Evolutionary conservation across 352 stramenopile species (phyloP).

Genomic region (Ochromonadaceae sp.): DNA sequence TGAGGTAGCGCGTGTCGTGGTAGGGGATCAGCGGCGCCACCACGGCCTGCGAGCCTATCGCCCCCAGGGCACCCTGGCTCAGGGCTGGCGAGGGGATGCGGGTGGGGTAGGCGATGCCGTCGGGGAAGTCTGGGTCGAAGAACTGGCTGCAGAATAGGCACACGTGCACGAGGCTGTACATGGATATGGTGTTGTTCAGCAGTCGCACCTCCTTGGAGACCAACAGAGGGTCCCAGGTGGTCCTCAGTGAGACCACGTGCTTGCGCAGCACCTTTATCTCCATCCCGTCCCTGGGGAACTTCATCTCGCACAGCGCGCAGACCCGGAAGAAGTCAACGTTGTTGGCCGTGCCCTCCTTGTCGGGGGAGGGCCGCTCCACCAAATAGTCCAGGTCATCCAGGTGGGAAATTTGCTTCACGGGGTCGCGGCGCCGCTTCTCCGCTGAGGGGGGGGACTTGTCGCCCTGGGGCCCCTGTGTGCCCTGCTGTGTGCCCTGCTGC

Average conservation of each 20-base stretch:
- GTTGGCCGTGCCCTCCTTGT: neutral
- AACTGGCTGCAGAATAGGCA: constrained; percentile 30
- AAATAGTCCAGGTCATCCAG: too few species aligned
- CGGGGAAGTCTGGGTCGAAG: constrained; percentile 27
- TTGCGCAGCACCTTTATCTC: constrained; percentile 7
- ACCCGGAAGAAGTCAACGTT: neutral
- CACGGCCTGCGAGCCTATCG: too few species aligned
- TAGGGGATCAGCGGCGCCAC: too few species aligned
- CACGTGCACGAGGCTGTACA: constrained; percentile 22
- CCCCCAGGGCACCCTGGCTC: too few species aligned
- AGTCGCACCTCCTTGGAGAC: neutral
- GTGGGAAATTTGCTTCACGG: too few species aligned
- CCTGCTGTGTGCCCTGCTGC: too few species aligned
- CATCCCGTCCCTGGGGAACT: neutral
- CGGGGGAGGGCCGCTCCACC: too few species aligned
- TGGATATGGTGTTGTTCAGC: constrained; percentile 13
- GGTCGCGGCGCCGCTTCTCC: too few species aligned
- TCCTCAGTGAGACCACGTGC: constrained; percentile 4
- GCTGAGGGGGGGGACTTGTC: too few species aligned
- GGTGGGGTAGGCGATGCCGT: constrained; percentile 23
- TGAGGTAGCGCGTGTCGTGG: too few species aligned
- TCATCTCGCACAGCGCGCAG: neutral
- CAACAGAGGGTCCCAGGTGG: neutral
- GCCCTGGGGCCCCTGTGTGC: too few species aligned
- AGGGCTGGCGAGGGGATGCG: too few species aligned